Base-by-base conservation (phyloP, 257 asterid genomes). In the Rhazya stricta region DNA sequence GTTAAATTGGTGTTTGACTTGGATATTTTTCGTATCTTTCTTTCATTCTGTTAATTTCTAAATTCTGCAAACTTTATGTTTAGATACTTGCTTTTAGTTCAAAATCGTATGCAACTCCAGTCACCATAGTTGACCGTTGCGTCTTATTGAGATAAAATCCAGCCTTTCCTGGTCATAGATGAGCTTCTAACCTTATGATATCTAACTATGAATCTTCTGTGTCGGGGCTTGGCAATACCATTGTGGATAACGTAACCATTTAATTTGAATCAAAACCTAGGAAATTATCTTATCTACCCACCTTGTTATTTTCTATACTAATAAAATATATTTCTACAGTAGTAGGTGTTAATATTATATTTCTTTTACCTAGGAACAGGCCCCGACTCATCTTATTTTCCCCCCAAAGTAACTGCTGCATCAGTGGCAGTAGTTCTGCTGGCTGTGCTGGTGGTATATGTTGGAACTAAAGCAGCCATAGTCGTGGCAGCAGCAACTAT, bases 401-500 rank as follows among this genome's bases (percentile, higher is more conserved):
- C 84, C 90, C 83, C 80, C 87, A 91, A 84, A 88, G 86, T 85
- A 84, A 83, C 88, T 86, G 89, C 86, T 88, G 91, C 84, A 81
- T 90, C 96, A 83, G 93, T 81, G 89, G 89, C 91, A 86, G 89
- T 91, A 78, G 89, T 92, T 68, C 87, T 92, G 79, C 73, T 81
- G 81, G 88, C 86, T 76, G 78, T 83, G 83, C 83, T 91, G 91
- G 87, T 89, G 82, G 83, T 88, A 72, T 83, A 79, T 89, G 85
- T 88, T 84, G 86, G 90, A 80, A 82, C 81, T 74, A 84, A 81
- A 83, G 87, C 84, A 81, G 84, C 94, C 94, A 85, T 90, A 87
- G 89, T 87, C 88, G 83, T 89, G 84, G 84, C 89, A 84, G 82
- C 90, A 80, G 86, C 92, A 84, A 90, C 90, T 83, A 83, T 89